Percentiles rank a stretch among this genome's conserved stretches.
Evolutionary conservation across 331 rosid species (phyloP).

Genomic region (Malus hybrid): DNA sequence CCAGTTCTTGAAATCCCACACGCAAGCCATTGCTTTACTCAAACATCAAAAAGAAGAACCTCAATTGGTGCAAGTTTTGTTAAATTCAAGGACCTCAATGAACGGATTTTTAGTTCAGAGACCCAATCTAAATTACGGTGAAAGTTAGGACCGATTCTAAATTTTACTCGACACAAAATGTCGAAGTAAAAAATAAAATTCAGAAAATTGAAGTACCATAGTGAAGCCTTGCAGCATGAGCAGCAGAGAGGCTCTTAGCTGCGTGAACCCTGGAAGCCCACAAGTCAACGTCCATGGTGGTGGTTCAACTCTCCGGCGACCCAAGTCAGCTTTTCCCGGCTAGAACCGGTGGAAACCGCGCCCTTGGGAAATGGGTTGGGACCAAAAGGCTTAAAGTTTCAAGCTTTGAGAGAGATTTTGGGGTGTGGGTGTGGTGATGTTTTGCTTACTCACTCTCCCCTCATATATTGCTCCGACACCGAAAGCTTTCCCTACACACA

Average conservation of each 20-base stretch:
- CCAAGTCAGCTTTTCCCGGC: constrained; percentile 6
- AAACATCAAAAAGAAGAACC: background rate
- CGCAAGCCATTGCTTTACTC: background rate
- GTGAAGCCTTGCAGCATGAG: constrained; percentile 58
- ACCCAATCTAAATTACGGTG: too few relatives aligned
- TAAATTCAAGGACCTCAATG: background rate
- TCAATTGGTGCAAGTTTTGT: background rate
- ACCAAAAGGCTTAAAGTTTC: constrained; percentile 12
- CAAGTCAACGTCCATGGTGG: too few relatives aligned
- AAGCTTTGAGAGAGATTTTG: background rate
- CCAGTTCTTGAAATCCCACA: background rate
- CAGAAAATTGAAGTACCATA: constrained; percentile 37
- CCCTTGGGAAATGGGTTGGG: background rate
- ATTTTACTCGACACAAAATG: background rate
- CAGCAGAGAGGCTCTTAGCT: constrained; percentile 43
- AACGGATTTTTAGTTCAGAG: too few relatives aligned
- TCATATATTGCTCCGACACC: constrained; percentile 29
- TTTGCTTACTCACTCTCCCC: constrained; percentile 12
- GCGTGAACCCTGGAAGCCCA: too few relatives aligned
- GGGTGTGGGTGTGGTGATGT: constrained; percentile 12
- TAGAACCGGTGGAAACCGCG: background rate
- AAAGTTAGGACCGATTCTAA: too few relatives aligned
- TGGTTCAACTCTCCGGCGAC: constrained; percentile 15
- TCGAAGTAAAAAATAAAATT: background rate
- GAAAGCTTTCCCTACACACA: constrained; percentile 41